Evolutionary conservation across 164 flowering plant genomes (phyloP), one percentile per base, ranked within the genome.

Genomic region (Saururus chinensis): DNA sequence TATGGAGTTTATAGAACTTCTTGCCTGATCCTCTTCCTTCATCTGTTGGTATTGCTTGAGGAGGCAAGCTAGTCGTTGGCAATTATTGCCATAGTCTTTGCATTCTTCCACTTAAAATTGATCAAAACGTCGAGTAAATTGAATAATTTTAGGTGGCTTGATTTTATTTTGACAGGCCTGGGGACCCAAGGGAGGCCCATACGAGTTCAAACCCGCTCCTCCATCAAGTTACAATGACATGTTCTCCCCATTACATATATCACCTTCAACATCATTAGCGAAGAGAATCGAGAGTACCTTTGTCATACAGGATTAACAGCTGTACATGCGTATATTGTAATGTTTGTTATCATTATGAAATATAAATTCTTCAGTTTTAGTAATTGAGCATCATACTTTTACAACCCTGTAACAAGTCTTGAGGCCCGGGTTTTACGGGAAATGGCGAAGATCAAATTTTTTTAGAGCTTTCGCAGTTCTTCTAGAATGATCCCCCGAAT

Each of bases 151-250:
- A 8, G 22, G 23, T 23, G 4, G 56, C 7, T 53, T 55, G 60
- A 20, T 56, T 52, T 45, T 58, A 23, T 66, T 69, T 70, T 49
- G 55, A 49, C 88, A 95, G 99, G 92, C 85, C 61, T 95, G 99
- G 99, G 99, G 99, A 66, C 84, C 70, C 21, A 89, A 80, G 69
- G 84, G 66, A 59, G 95, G 99, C 54, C 93, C 99, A 8, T 95
- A 95, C 24, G 99, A 91, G 79, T 91, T 95, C 85, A 91, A 86
- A 76, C 83, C 95, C 24, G 97, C 95, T 51, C 85, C 96, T 25
- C 56, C 76, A 40, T 81, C 85, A 3, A 81, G 89, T 71, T 72
- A 66, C 71, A 76, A 70, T 25, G 90, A 79, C 70, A 69, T 76
- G 75, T 74, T 74, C 52, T 77, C 89, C 64, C 81, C 88, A 64